Evolutionary conservation across 192 early-diverging fungal genomes (phyloP).

Genomic region (Umbelopsis isabellina): DNA sequence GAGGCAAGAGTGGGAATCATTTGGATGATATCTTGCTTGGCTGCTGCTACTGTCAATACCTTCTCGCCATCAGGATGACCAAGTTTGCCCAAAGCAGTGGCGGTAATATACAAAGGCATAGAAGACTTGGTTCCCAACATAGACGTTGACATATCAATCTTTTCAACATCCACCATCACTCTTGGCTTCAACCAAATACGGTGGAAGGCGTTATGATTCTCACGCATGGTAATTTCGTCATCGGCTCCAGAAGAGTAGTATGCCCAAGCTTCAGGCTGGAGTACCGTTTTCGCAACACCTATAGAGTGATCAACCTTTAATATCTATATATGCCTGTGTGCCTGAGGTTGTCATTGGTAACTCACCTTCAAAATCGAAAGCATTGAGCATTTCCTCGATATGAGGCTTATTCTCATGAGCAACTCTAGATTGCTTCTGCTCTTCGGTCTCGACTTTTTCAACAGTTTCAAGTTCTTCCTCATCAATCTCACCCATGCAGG

Average conservation of each 20-base stretch:
- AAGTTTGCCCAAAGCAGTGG: slow-evolving; percentile 72
- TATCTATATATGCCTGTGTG: too few species aligned
- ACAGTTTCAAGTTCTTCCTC: slow-evolving; percentile 28
- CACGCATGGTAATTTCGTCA: slow-evolving; percentile 80
- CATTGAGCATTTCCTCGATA: slow-evolving; percentile 63
- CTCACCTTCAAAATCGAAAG: slow-evolving; percentile 71
- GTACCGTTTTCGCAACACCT: slow-evolving; percentile 56
- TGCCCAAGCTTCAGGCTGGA: slow-evolving; percentile 74
- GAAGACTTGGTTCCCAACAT: slow-evolving; percentile 59
- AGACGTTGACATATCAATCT: slow-evolving; percentile 63
- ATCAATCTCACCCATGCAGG: slow-evolving; percentile 60
- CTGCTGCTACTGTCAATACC: slow-evolving; percentile 58
- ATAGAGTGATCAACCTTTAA: neutral
- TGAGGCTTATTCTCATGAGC: slow-evolving; percentile 50
- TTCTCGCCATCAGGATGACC: slow-evolving; percentile 79
- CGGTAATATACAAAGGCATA: slow-evolving; percentile 77
- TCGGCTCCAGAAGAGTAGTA: slow-evolving; percentile 84
- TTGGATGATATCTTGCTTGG: slow-evolving; percentile 63
- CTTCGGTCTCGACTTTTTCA: slow-evolving; percentile 34
- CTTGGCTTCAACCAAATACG: slow-evolving; percentile 74
- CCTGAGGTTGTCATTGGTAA: neutral
- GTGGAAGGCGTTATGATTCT: slow-evolving; percentile 80
- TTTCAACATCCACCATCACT: slow-evolving; percentile 73
- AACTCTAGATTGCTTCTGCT: slow-evolving; percentile 37
- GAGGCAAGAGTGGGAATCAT: slow-evolving; percentile 81